Percentiles rank a stretch among this genome's conserved stretches.
These are phyloP conservation scores for Lactuca sativa DNA, from an alignment of 129 eudicot genomes.

Conservation along the genomic window DNA sequence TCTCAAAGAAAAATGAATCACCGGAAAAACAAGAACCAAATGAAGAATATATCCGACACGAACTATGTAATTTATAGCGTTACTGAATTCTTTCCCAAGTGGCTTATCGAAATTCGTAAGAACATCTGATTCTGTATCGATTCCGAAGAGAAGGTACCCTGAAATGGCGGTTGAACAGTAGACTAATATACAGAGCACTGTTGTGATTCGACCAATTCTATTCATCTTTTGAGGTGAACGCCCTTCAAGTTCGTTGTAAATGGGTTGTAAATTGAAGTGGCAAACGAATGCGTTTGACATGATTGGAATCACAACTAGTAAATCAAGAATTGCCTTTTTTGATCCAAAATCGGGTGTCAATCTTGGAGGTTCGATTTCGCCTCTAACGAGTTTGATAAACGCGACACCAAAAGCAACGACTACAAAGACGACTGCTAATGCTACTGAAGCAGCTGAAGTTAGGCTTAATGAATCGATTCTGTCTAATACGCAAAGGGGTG, in stretches of 20 bases:
- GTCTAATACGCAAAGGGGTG: conserved; percentile 77
- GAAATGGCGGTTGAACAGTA: conserved; percentile 79
- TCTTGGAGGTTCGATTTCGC: conserved; percentile 68
- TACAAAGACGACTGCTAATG: conserved; percentile 75
- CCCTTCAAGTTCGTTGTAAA: conserved; percentile 87
- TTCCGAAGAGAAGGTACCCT: conserved; percentile 78
- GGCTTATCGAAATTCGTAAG: conserved; percentile 77
- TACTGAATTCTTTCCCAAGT: conserved; percentile 64
- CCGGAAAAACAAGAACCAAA: conserved; percentile 84
- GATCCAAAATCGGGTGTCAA: conserved; percentile 77
- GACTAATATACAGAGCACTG: conserved; percentile 58
- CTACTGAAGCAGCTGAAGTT: conserved; percentile 92
- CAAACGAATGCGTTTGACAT: conserved; percentile 87
- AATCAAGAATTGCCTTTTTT: conserved; percentile 52
- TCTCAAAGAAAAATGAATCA: conserved; percentile 76
- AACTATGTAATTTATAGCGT: conserved; percentile 61
- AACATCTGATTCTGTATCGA: conserved; percentile 80
- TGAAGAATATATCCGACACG: conserved; percentile 84
- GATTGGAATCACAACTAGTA: conserved; percentile 84
- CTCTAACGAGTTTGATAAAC: conserved; percentile 63
- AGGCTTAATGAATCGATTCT: conserved; percentile 76
- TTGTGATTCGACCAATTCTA: conserved; percentile 68
- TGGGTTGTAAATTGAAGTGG: conserved; percentile 87
- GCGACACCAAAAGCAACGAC: conserved; percentile 63
- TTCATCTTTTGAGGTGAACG: conserved; percentile 79